A percentile compares a stretch with the other conserved stretches of the same genome.
phyloP scores from a whole-genome alignment of 2,329 filamentous ascomycete species.

The Cercospora citrullina region DNA sequence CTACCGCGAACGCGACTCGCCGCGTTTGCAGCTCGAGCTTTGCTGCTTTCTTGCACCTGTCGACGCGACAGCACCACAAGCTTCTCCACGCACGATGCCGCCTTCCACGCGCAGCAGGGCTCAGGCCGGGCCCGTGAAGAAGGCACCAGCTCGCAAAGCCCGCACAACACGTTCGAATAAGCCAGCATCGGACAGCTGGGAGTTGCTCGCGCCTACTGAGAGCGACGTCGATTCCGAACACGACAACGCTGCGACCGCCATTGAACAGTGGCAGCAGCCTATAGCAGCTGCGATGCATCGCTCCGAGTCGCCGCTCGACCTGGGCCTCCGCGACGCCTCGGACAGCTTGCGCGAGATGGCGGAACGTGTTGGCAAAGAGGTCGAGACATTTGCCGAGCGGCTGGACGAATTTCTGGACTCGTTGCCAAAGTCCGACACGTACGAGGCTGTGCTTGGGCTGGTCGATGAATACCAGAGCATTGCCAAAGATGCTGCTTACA shows the following conservation, averaged over 20 bases:
- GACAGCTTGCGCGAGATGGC: conserved; percentile 60
- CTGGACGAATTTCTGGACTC: conserved; percentile 69
- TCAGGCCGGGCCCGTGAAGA: conserved; percentile 10
- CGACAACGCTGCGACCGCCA: background rate
- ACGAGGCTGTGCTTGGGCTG: conserved; percentile 65
- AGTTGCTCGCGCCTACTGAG: conserved; percentile 6
- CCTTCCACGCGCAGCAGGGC: conserved; percentile 15
- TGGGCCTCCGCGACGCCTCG: conserved; percentile 9
- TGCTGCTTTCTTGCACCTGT: background rate
- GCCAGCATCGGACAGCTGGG: conserved; percentile 11
- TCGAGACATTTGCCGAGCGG: conserved; percentile 80
- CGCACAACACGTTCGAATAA: conserved; percentile 1
- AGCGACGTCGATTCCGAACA: background rate
- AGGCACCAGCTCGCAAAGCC: conserved; percentile 17
- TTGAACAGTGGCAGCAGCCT: background rate
- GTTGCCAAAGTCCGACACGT: conserved; percentile 46
- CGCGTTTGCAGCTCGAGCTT: conserved; percentile 5
- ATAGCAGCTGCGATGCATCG: background rate
- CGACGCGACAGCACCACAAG: background rate
- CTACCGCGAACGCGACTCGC: background rate
- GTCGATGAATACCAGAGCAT: conserved; percentile 50
- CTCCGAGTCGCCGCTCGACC: conserved; percentile 10
- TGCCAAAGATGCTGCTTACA: conserved; percentile 51
- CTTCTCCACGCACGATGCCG: conserved; percentile 15
- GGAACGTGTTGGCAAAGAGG: conserved; percentile 72